Percentiles rank a stretch among this genome's conserved stretches.
Evolutionary conservation across 441 rosid species (phyloP).

Genomic region (Erysimum cheiri): DNA sequence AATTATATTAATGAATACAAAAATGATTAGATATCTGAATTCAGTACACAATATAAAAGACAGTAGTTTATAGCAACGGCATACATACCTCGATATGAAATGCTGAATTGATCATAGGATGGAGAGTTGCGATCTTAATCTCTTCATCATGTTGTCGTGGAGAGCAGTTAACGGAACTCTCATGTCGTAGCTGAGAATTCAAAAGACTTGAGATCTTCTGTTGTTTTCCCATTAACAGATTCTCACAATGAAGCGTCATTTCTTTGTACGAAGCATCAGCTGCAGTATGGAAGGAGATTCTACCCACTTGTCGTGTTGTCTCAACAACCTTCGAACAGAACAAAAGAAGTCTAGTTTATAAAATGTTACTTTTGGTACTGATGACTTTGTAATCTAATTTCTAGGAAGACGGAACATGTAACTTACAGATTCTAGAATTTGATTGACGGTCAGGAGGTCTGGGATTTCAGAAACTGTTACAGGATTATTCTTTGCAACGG

Average conservation of each 20-base stretch:
- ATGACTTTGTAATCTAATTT: not conserved
- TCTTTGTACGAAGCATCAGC: constrained; percentile 46
- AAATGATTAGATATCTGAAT: constrained; percentile 1
- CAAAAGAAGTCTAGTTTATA: not conserved
- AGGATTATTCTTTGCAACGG: constrained; percentile 21
- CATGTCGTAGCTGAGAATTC: constrained; percentile 35
- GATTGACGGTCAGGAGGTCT: constrained; percentile 40
- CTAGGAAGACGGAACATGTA: constrained; percentile 18
- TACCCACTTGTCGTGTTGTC: constrained; percentile 48
- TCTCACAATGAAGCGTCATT: constrained; percentile 44
- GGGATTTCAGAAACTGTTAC: constrained; percentile 29
- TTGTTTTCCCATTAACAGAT: constrained; percentile 42
- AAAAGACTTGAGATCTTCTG: constrained; percentile 43
- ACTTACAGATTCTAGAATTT: constrained; percentile 49
- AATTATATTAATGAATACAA: not conserved
- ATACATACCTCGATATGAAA: constrained; percentile 38
- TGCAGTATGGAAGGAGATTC: constrained; percentile 45
- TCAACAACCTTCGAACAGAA: constrained; percentile 42
- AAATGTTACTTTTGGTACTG: constrained; percentile 15
- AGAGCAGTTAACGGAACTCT: constrained; percentile 34
- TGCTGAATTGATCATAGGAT: constrained; percentile 36
- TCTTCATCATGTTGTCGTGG: constrained; percentile 40
- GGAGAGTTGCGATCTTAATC: constrained; percentile 33
- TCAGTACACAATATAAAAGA: not conserved
- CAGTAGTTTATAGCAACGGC: constrained; percentile 5